Evolutionary conservation across 192 early-diverging fungal species (phyloP), one percentile per base, ranked within the genome.

Genomic region (Gaertneriomyces sp.): DNA sequence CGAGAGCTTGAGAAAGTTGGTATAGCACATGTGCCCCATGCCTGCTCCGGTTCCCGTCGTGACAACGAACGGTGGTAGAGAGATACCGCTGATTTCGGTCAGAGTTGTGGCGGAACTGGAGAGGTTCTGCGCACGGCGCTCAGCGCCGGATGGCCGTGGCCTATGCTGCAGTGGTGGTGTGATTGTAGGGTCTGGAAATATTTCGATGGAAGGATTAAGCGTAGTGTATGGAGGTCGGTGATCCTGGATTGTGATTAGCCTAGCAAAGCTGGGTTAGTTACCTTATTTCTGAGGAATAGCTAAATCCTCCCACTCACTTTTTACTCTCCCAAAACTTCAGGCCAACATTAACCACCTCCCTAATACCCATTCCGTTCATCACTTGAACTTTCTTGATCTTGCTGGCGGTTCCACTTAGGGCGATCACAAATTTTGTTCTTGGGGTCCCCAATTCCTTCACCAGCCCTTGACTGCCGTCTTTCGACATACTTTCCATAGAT

Each of bases 251-350:
- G 53, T 70, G 14, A 68, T 38, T 5, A 75, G 39, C 40, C 69
- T 73, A 14, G 9, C 14, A 43, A 16, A 59, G 11, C 11, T 68
- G 14, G 33, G 67, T n/a, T 17, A 69, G 25, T 19, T 62, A 17
- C 10, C 1, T 71, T 16, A 46, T 7, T 1, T 3, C 60, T n/a
- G 44, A 17, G 2, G 38, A 17, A 63, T 39, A 55, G 17, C 4
- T 66, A n/a, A 51, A 56, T 1, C 14, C 14, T 11, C 11, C 54
- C 2, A 20, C 40, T 49, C 65, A 79, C 79, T 68, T 57, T 56
- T 70, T 71, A 7, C 58, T 54, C 16, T 81, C 79, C 79, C 79
- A 81, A 11, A 61, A 38, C 58, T 81, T 81, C 40, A 81, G 42
- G 59, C 79, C 74, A 16, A 77, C 53, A 8, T 54, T 66, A 3